Conservation (phyloP, 345 rosid genomes). For the Clarkia xantiana region DNA sequence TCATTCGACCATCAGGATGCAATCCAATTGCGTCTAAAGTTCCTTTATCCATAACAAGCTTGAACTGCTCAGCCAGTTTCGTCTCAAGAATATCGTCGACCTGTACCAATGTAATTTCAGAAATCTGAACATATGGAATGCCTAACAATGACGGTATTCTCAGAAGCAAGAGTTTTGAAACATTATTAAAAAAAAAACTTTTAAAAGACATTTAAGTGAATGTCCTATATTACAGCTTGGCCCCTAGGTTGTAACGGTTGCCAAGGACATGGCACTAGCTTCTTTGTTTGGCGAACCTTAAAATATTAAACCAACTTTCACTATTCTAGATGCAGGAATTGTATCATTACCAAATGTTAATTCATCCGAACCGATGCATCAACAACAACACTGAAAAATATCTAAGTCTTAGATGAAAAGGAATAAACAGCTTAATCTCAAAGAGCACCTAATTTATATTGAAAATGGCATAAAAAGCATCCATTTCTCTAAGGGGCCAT, state of each 20-base stretch:
- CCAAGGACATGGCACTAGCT: too few relatives aligned
- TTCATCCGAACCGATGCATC: background rate
- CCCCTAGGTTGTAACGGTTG: too few relatives aligned
- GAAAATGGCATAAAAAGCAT: background rate
- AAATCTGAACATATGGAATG: background rate
- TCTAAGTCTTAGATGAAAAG: too few relatives aligned
- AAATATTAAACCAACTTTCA: too few relatives aligned
- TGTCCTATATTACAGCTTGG: background rate
- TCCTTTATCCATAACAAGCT: conserved; percentile 91
- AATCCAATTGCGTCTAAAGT: conserved; percentile 94
- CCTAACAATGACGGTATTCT: background rate
- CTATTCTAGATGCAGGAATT: too few relatives aligned
- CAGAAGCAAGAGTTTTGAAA: background rate
- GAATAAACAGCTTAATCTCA: too few relatives aligned
- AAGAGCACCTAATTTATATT: too few relatives aligned
- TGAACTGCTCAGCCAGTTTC: conserved; percentile 54
- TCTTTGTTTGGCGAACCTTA: too few relatives aligned
- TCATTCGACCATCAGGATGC: conserved; percentile 86
- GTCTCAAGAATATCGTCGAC: conserved; percentile 88
- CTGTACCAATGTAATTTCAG: conserved; percentile 17
- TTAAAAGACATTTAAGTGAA: too few relatives aligned
- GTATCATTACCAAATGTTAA: conserved; percentile 1
- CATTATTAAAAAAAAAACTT: background rate
- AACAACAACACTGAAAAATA: too few relatives aligned
- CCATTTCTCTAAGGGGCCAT: background rate